These are phyloP conservation scores for Ophiocordyceps unilateralis DNA, from an alignment of 2,329 filamentous ascomycete species.

Conservation along the genomic window DNA sequence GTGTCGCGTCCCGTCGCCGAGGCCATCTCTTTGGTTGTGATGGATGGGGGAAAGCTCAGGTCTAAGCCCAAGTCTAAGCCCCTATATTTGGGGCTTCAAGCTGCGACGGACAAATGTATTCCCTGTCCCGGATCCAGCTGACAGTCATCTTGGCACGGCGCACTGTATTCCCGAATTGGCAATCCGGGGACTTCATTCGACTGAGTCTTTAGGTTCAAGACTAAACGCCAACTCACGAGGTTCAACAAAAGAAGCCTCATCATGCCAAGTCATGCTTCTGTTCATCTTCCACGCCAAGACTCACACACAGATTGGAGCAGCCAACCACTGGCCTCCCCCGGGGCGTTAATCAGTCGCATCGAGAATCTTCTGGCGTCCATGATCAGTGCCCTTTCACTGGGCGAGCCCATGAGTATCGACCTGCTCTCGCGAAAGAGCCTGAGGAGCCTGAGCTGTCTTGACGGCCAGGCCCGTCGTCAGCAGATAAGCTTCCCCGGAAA, in stretches of 20 bases:
- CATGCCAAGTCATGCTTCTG: not conserved
- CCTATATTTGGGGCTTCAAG: too few species aligned
- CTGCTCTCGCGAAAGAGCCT: slow-evolving; percentile 9
- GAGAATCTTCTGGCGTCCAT: slow-evolving; percentile 16
- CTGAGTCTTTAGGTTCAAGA: not conserved
- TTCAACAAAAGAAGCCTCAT: not conserved
- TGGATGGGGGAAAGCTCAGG: too few species aligned
- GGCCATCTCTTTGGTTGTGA: too few species aligned
- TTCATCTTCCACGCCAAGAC: not conserved
- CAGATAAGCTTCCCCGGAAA: slow-evolving; percentile 28
- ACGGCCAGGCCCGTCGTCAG: slow-evolving; percentile 3
- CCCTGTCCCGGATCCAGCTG: not conserved
- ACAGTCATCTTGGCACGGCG: not conserved
- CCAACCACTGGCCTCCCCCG: slow-evolving; percentile 3
- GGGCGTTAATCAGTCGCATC: slow-evolving; percentile 16
- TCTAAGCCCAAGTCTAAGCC: too few species aligned
- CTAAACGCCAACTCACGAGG: too few species aligned
- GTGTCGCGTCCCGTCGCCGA: slow-evolving; percentile 12
- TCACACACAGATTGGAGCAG: not conserved
- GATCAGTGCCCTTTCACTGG: slow-evolving; percentile 10
- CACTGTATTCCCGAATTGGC: not conserved
- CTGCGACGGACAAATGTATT: not conserved
- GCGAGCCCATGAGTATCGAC: slow-evolving; percentile 11
- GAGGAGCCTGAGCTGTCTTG: not conserved
- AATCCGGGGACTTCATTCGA: not conserved